Conservation (phyloP, 495 filamentous ascomycete species). For the Neurospora sp. region DNA sequence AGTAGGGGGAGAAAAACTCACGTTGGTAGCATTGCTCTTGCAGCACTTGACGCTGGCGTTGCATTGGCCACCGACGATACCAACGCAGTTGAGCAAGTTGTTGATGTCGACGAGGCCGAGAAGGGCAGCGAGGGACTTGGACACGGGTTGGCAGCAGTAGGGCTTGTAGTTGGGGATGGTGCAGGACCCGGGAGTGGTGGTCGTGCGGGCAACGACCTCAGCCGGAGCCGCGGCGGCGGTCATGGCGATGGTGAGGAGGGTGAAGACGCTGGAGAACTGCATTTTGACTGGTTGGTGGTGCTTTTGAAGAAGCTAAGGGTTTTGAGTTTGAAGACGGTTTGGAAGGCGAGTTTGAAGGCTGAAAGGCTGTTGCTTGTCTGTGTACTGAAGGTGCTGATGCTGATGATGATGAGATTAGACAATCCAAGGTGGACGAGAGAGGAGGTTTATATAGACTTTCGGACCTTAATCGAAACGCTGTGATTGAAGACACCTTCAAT, state of each 20-base stretch:
- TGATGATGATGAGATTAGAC: conserved; percentile 4
- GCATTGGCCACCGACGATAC: conserved; percentile 1
- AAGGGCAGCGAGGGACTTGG: not conserved
- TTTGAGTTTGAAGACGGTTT: not conserved
- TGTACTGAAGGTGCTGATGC: conserved; percentile 3
- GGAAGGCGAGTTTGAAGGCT: not conserved
- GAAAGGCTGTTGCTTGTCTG: not conserved
- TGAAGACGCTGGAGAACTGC: conserved; percentile 16
- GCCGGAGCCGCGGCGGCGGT: conserved; percentile 9
- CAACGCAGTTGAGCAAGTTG: no score
- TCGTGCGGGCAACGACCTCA: conserved; percentile 1
- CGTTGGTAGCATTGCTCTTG: not conserved
- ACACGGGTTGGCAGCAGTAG: conserved; percentile 5
- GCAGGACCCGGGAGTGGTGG: not conserved
- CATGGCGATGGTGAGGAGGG: conserved; percentile 13
- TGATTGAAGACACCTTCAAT: not conserved
- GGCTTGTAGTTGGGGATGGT: conserved; percentile 1
- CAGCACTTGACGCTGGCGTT: conserved; percentile 3
- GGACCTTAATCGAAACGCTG: not conserved
- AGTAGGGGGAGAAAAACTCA: not conserved
- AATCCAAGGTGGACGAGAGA: conserved; percentile 1
- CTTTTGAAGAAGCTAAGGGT: not conserved
- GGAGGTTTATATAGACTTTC: conserved; percentile 4
- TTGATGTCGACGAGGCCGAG: no score
- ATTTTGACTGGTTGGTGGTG: conserved; percentile 8